Percentiles rank a stretch among this genome's conserved stretches.
These are phyloP conservation scores for Penicillium sp. DNA, from an alignment of 2,329 filamentous ascomycete genomes.

Conservation along the genomic window DNA sequence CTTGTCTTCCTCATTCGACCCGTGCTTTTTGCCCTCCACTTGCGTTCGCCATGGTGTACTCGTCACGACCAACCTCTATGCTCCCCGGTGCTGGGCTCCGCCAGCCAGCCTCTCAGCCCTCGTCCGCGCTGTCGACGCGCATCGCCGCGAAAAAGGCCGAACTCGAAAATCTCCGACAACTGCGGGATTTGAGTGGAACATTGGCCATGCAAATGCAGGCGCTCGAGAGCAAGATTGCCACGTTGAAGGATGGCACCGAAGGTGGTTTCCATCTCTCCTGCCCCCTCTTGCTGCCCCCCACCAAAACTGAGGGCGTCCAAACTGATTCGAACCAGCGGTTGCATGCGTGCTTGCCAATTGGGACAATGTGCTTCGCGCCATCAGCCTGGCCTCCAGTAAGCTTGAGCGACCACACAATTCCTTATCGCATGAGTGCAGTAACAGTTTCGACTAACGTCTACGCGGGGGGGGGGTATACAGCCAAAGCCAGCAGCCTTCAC, in stretches of 20 bases:
- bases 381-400: constrained; percentile 66
- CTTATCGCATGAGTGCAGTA: constrained; percentile 13
- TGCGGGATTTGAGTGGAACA: constrained; percentile 63
- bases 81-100: constrained; percentile 29
- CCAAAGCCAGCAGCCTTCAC: constrained; percentile 29
- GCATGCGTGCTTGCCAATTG: constrained; percentile 68
- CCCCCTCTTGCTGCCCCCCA: not conserved
- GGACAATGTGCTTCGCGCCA: constrained; percentile 65
- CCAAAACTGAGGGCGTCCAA: not conserved
- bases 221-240: constrained; percentile 62
- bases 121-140: constrained; percentile 60
- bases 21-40: not conserved
- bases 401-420: constrained; percentile 18
- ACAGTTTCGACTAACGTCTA: constrained; percentile 6
- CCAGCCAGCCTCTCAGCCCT: constrained; percentile 49
- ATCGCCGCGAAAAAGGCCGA: constrained; percentile 66
- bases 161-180: constrained; percentile 62
- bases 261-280: constrained; percentile 38
- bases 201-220: constrained; percentile 65
- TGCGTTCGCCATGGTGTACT: constrained; percentile 37
- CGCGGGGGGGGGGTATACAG: constrained; percentile 19
- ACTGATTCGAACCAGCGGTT: constrained; percentile 51
- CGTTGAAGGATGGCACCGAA: constrained; percentile 64
- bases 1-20: not conserved
- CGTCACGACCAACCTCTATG: constrained; percentile 38